phyloP scores from a whole-genome alignment of 2,329 filamentous ascomycete species.

The Polychaeton citri region DNA sequence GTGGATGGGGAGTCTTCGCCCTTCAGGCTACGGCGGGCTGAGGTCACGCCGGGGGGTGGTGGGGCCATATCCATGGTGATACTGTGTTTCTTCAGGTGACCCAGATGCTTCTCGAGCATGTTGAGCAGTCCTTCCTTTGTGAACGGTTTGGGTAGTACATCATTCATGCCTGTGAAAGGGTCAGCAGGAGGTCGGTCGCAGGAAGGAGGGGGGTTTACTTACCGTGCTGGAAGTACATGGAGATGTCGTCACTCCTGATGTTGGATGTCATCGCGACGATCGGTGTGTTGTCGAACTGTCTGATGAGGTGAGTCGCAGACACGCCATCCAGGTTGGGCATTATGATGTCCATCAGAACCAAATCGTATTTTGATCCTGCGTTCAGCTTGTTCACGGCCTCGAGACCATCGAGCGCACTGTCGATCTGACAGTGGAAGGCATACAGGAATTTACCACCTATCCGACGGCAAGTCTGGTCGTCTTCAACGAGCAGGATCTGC shows the following conservation, averaged over 20 bases:
- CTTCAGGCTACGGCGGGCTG: slow-evolving; percentile 43
- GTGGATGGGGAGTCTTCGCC: slow-evolving; percentile 51
- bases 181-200: slow-evolving; percentile 1
- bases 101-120: slow-evolving; percentile 76
- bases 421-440: slow-evolving; percentile 50
- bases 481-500: slow-evolving; percentile 81
- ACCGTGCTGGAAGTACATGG: slow-evolving; percentile 96
- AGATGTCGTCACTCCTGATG: slow-evolving; percentile 89
- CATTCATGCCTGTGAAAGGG: slow-evolving; percentile 70
- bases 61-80: slow-evolving; percentile 34
- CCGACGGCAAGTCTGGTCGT: slow-evolving; percentile 52
- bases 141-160: slow-evolving; percentile 92
- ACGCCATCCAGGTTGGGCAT: slow-evolving; percentile 96
- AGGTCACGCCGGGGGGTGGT: slow-evolving; percentile 38
- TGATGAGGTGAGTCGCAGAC: slow-evolving; percentile 83
- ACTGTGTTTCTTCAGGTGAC: slow-evolving; percentile 57
- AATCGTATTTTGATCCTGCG: slow-evolving; percentile 48
- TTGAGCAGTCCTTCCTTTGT: slow-evolving; percentile 69
- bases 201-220: slow-evolving; percentile 26
- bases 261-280: slow-evolving; percentile 99
- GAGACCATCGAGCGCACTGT: slow-evolving; percentile 63
- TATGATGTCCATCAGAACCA: slow-evolving; percentile 54
- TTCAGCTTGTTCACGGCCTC: slow-evolving; percentile 84
- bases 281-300: slow-evolving; percentile 71
- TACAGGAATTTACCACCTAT: slow-evolving; percentile 55